Conservation (phyloP, 768 basidiomycete genomes). For the Fibroporia radiculosa region DNA sequence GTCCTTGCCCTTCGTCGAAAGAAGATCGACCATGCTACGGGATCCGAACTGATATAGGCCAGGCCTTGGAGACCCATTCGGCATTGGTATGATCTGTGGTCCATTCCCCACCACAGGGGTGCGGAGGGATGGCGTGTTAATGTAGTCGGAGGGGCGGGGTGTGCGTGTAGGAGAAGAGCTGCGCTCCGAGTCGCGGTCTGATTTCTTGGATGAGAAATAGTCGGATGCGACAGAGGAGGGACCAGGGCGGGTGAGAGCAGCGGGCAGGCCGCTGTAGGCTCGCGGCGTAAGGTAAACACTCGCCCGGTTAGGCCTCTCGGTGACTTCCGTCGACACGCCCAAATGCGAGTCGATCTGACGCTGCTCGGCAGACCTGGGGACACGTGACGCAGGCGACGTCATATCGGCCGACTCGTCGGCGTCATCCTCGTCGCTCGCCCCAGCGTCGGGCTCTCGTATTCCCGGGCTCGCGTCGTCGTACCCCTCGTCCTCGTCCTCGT, state of each 20-base stretch:
- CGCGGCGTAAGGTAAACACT: slow-evolving; percentile 15
- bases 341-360: slow-evolving; percentile 13
- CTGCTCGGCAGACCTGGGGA: slow-evolving; percentile 4
- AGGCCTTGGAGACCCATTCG: slow-evolving; percentile 25
- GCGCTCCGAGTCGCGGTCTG: slow-evolving; percentile 5
- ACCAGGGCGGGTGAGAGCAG: slow-evolving; percentile 11
- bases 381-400: slow-evolving; percentile 5
- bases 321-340: slow-evolving; percentile 2
- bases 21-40: slow-evolving; percentile 56
- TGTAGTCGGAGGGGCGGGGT: slow-evolving; percentile 19
- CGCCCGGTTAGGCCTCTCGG: slow-evolving; percentile 1
- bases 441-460: slow-evolving; percentile 24
- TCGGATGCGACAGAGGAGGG: slow-evolving; percentile 10
- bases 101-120: background rate
- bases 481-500: slow-evolving; percentile 22
- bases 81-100: slow-evolving; percentile 18
- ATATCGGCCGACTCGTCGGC: slow-evolving; percentile 24
- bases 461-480: slow-evolving; percentile 16
- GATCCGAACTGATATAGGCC: slow-evolving; percentile 53
- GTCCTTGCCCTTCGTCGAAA: slow-evolving; percentile 18
- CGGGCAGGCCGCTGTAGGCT: slow-evolving; percentile 6
- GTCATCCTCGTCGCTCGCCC: slow-evolving; percentile 28
- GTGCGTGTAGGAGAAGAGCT: slow-evolving; percentile 14
- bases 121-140: background rate
- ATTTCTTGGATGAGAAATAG: slow-evolving; percentile 23